Base-by-base conservation (phyloP, 495 filamentous ascomycete species). In the Aspergillus panamensis region DNA sequence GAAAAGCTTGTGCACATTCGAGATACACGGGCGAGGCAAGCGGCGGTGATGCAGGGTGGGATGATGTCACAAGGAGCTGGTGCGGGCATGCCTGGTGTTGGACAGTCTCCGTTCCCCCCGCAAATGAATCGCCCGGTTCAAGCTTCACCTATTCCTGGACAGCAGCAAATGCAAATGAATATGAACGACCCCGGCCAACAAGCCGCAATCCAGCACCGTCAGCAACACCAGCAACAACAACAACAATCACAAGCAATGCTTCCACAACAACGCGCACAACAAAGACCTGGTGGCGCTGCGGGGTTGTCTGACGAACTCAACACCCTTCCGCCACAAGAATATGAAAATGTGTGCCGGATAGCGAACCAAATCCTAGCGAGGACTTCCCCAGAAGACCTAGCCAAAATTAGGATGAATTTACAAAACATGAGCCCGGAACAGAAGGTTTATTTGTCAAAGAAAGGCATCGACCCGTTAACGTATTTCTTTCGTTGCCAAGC, bases 81-180 rank as follows among this genome's bases (percentile, higher is more conserved):
- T 21, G 54, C 62, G 8, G 61, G 58, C 6, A 69, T 72, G 57
- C 55, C 64, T 31, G 69, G 70, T n/a, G 65, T 67, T 5, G 72
- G 69, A 53, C 78, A 76, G 52, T 65, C 67, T 12, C 70, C 62
- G 25, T 83, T 84, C 50, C 72, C 77, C 7, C 77, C 75, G 13
- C 83, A 83, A 44, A 70, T 84, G 62, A 81, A 78, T 53, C 75
- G 72, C 8, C 77, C 61, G 31, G 76, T 84, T 73, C 81, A 83
- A 57, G 62, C 78, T 0, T 82, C 81, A 8, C 77, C 77, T 3
- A 72, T 83, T 37, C 70, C 77, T 3, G 69, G 65, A 33, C 77
- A 74, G 51, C 74, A 75, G 45, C 71, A 69, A 25, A 73, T 76
- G 69, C 59, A 62, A 33, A 77, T 77, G 76, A 75, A 72, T 17